Base-by-base conservation (phyloP, 495 filamentous ascomycete species). In the Tuber magnatum region DNA sequence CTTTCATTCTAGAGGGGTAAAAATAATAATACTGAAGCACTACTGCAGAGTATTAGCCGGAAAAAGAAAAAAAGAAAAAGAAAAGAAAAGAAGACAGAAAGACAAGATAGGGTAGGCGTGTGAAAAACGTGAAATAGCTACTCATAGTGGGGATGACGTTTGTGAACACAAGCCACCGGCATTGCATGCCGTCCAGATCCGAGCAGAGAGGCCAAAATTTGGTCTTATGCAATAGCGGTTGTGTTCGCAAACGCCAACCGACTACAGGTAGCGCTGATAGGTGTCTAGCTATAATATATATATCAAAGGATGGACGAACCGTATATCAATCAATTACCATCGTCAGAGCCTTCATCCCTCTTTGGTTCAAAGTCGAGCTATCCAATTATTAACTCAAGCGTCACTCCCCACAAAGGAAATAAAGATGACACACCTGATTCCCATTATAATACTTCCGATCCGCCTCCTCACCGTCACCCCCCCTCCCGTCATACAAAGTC, bases 401-500 rank as follows among this genome's bases (percentile, higher is more conserved):
- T 28, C 48, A 51, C n/a, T 7, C 80, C 40, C 24, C 9, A n/a
- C 18, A 68, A 65, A 4, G 41, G 41, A 68, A 10, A 43, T 39
- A n/a, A 79, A 24, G 10, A 24, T 8, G 18, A 65, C 87, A 43
- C 83, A 91, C 89, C 83, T 90, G 89, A 79, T 92, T 92, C 41
- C 91, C 91, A 82, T 92, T 92, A 80, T 92, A 92, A 39, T 90
- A 87, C 74, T 90, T 85, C 48, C 82, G 85, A 73, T 85, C 82
- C 32, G 86, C 84, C 44, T 83, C 82, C 22, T 77, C 78, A 0
- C 22, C 44, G 3, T 56, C 74, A 51, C 83, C 81, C 70, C 89
- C 87, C 65, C 83, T 81, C 71, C 89, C 87, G 80, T 91, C 88
- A 70, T 85, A 83, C 72, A 92, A 78, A 10, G 90, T 92, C 71